Evolutionary conservation across 192 early-diverging fungal species (phyloP).

Genomic region (Pilobolus umbonatus): DNA sequence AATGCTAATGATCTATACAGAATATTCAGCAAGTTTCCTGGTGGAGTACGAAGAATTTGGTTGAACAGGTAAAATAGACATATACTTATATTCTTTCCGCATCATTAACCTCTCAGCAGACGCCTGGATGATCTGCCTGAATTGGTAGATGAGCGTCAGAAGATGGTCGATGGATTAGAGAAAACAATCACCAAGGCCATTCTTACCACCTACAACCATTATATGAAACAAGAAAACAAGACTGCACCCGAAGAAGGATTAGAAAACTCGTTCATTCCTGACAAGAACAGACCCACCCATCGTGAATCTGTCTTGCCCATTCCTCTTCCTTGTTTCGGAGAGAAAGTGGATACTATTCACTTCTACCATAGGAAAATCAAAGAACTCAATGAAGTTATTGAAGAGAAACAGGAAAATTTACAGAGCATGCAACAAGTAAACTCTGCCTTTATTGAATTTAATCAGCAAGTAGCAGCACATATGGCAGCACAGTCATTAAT

Average conservation of each 20-base stretch:
- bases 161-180: conserved; percentile 47
- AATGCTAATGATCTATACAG: conserved; percentile 39
- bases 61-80: conserved; percentile 31
- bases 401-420: conserved; percentile 26
- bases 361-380: conserved; percentile 37
- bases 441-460: conserved; percentile 83
- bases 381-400: conserved; percentile 46
- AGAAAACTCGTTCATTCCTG: conserved; percentile 25
- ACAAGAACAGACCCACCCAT: conserved; percentile 48
- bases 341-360: conserved; percentile 62
- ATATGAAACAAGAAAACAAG: conserved; percentile 25
- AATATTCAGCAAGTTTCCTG: conserved; percentile 61
- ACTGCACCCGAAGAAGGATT: conserved; percentile 9
- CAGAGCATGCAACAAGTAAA: conserved; percentile 36
- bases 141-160: conserved; percentile 44
- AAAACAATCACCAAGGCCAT: conserved; percentile 44
- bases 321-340: conserved; percentile 44
- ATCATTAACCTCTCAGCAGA: conserved; percentile 20
- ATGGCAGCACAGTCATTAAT: conserved; percentile 67
- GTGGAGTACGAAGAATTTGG: conserved; percentile 62
- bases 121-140: conserved; percentile 45
- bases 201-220: conserved; percentile 31
- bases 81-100: background rate
- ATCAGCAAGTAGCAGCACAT: conserved; percentile 68
- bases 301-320: conserved; percentile 40